These are phyloP conservation scores for Lachnellula subtilissima DNA, from an alignment of 2,329 filamentous ascomycete species.

Conservation along the genomic window DNA sequence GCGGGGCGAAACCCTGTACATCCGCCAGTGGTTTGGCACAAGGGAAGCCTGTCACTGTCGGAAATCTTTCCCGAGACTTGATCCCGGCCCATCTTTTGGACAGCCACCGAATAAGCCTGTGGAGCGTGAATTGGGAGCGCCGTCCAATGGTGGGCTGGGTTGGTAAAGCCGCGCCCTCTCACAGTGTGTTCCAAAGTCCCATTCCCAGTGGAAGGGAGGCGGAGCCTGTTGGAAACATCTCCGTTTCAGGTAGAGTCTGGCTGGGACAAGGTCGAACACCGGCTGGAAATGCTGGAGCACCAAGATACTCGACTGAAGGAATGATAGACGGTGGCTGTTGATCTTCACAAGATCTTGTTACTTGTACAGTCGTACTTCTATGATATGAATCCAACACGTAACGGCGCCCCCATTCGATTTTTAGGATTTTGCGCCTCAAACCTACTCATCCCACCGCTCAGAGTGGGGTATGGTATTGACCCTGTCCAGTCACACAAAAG, in stretches of 20 bases:
- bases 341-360: background rate
- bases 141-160: background rate
- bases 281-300: no score
- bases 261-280: background rate
- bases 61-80: no score
- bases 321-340: background rate
- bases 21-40: background rate
- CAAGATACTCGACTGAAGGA: background rate
- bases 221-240: background rate
- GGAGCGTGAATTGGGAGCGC: background rate
- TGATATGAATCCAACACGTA: background rate
- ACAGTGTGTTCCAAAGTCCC: background rate
- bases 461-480: background rate
- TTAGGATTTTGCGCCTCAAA: background rate
- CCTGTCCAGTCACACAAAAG: background rate
- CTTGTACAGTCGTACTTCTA: background rate
- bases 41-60: no score
- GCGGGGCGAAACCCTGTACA: background rate
- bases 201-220: background rate
- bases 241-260: background rate
- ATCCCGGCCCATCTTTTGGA: no score
- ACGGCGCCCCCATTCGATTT: background rate
- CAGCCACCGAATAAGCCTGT: background rate
- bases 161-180: background rate
- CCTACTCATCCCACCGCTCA: background rate